Conservation (phyloP, 1,139 yeast species). For the Nakaseomyces sp. region DNA sequence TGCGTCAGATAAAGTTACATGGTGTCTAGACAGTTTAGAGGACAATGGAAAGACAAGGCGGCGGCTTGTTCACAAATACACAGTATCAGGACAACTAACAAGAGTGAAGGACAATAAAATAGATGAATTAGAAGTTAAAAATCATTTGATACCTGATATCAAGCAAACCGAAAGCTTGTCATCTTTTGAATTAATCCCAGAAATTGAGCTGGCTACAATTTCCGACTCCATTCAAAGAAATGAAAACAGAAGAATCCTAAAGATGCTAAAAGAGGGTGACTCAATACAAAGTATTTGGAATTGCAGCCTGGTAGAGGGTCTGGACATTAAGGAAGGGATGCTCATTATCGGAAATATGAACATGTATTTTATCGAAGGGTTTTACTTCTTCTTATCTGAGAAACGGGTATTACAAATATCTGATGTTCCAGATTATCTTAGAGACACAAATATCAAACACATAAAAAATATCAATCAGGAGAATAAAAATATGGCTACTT, state of each 20-base stretch:
- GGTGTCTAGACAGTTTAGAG: background rate
- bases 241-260: constrained; percentile 60
- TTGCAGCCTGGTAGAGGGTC: constrained; percentile 61
- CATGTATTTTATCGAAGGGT: constrained; percentile 60
- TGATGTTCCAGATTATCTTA: constrained; percentile 49
- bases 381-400: constrained; percentile 44
- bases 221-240: constrained; percentile 38
- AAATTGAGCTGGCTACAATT: constrained; percentile 25
- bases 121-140: background rate
- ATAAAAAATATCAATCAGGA: constrained; percentile 33
- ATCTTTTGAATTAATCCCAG: constrained; percentile 43
- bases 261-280: constrained; percentile 65
- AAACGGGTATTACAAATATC: constrained; percentile 55
- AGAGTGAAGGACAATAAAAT: background rate
- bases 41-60: background rate
- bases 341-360: constrained; percentile 58
- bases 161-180: constrained; percentile 16
- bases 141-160: constrained; percentile 4
- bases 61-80: background rate
- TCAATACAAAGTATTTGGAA: constrained; percentile 64
- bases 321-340: constrained; percentile 65
- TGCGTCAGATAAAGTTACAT: constrained; percentile 10
- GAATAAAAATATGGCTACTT: constrained; percentile 40
- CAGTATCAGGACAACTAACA: background rate
- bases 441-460: constrained; percentile 61